A percentile compares a stretch with the other conserved stretches of the same genome.
These are phyloP conservation scores for Termitomyces sp. DNA, from an alignment of 768 basidiomycete genomes.

Conservation along the genomic window DNA sequence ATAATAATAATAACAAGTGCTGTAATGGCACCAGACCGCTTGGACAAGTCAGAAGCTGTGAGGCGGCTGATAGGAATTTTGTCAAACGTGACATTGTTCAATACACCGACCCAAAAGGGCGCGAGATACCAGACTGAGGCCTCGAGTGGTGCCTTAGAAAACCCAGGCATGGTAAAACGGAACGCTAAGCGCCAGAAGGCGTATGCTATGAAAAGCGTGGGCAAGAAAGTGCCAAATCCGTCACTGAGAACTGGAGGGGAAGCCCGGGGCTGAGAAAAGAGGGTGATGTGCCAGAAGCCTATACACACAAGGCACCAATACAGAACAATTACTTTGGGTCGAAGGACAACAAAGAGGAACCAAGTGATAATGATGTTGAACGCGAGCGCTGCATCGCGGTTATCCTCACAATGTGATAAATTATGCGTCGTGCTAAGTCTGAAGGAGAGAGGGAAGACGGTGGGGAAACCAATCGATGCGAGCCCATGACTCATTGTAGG, in stretches of 20 bases:
- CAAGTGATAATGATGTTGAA: slow-evolving; percentile 68
- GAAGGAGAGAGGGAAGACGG: slow-evolving; percentile 68
- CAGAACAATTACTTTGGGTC: slow-evolving; percentile 60
- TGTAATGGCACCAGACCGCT: slow-evolving; percentile 60
- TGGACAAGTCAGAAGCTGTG: slow-evolving; percentile 58
- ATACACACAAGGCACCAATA: slow-evolving; percentile 80
- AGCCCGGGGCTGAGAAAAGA: slow-evolving; percentile 70
- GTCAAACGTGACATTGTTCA: slow-evolving; percentile 66
- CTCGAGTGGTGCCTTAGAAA: slow-evolving; percentile 65
- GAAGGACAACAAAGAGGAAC: slow-evolving; percentile 64
- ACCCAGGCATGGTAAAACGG: slow-evolving; percentile 69
- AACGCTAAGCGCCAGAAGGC: slow-evolving; percentile 74
- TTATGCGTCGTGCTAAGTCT: slow-evolving; percentile 42
- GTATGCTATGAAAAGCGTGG: slow-evolving; percentile 71
- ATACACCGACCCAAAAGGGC: slow-evolving; percentile 74
- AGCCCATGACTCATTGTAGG: slow-evolving; percentile 57
- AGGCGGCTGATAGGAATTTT: slow-evolving; percentile 75
- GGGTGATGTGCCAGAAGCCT: slow-evolving; percentile 78
- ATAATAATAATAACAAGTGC: slow-evolving; percentile 66
- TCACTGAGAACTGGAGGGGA: slow-evolving; percentile 63
- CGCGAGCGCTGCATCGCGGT: slow-evolving; percentile 62
- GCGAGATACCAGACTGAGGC: slow-evolving; percentile 67
- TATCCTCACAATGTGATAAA: slow-evolving; percentile 63
- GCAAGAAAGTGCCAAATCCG: slow-evolving; percentile 77
- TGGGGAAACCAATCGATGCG: slow-evolving; percentile 66